Conservation (phyloP, 1,284 basidiomycete genomes). For the Leccinum angustisporum region DNA sequence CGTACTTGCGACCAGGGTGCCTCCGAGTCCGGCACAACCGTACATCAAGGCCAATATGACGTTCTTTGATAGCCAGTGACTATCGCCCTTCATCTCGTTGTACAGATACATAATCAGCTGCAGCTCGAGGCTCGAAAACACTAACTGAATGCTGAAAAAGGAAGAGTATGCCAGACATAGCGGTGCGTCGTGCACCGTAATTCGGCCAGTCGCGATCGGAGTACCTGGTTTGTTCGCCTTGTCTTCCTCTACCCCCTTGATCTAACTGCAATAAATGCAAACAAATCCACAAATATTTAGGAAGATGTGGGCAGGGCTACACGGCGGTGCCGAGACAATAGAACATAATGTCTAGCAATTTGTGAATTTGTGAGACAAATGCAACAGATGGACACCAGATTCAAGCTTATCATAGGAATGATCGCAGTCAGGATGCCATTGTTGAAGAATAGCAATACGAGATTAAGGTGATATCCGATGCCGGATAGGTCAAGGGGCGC, state of each 20-base stretch:
- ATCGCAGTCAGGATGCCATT: conserved; percentile 41
- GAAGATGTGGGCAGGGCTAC: conserved; percentile 22
- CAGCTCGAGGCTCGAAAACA: conserved; percentile 35
- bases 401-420: conserved; percentile 38
- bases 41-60: conserved; percentile 39
- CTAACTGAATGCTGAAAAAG: conserved; percentile 31
- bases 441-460: conserved; percentile 42
- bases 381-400: not conserved
- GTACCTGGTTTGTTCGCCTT: conserved; percentile 40
- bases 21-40: conserved; percentile 39
- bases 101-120: conserved; percentile 36
- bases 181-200: conserved; percentile 35
- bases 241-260: conserved; percentile 41
- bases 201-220: conserved; percentile 40
- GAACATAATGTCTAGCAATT: conserved; percentile 38
- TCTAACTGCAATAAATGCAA: conserved; percentile 44
- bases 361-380: conserved; percentile 2
- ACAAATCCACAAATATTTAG: conserved; percentile 42
- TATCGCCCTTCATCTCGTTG: conserved; percentile 38
- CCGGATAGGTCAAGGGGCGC: conserved; percentile 6
- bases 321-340: conserved; percentile 33
- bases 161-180: conserved; percentile 37
- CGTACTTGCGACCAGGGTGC: conserved; percentile 38
- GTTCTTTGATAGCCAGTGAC: conserved; percentile 39
- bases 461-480: conserved; percentile 28